Conservation (phyloP, 805 yeast genomes). For the Metschnikowia drakensbergensis region DNA sequence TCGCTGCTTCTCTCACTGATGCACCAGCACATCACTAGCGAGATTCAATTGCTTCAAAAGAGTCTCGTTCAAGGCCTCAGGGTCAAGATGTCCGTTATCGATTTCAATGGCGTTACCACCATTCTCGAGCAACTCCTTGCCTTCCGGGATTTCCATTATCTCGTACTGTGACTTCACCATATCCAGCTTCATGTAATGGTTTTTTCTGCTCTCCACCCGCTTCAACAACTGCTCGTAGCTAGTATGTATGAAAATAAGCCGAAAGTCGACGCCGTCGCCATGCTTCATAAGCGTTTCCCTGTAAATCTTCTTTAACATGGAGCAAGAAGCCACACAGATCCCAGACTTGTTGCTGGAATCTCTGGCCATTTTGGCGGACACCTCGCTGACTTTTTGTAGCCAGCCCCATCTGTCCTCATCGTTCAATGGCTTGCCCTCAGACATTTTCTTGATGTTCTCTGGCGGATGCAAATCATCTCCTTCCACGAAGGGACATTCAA, state of each 20-base stretch:
- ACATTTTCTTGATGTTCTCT: slow-evolving; percentile 77
- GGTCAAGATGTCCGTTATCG: slow-evolving; percentile 4
- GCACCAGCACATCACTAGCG: not conserved
- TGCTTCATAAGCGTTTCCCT: slow-evolving; percentile 54
- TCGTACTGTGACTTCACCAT: slow-evolving; percentile 80
- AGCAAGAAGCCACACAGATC: slow-evolving; percentile 68
- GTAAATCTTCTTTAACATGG: slow-evolving; percentile 73
- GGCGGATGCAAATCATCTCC: slow-evolving; percentile 81
- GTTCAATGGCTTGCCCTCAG: slow-evolving; percentile 69
- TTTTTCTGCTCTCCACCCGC: slow-evolving; percentile 61
- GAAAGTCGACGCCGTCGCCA: slow-evolving; percentile 37
- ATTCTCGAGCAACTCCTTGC: slow-evolving; percentile 31
- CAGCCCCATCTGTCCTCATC: slow-evolving; percentile 95
- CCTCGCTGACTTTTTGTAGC: slow-evolving; percentile 53
- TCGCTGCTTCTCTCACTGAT: not conserved
- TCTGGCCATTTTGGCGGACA: slow-evolving; percentile 38
- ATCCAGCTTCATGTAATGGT: slow-evolving; percentile 83
- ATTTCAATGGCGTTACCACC: slow-evolving; percentile 33
- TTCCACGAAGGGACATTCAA: slow-evolving; percentile 62
- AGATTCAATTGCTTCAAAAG: slow-evolving; percentile 17
- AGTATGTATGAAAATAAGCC: slow-evolving; percentile 67
- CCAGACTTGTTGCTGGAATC: slow-evolving; percentile 19
- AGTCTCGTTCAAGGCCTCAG: slow-evolving; percentile 15
- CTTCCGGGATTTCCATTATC: slow-evolving; percentile 66
- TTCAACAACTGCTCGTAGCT: slow-evolving; percentile 54